Percentiles rank a stretch among this genome's conserved stretches.
phyloP scores from a whole-genome alignment of 2,329 filamentous ascomycete genomes.

The Dactylonectria estremocensis region DNA sequence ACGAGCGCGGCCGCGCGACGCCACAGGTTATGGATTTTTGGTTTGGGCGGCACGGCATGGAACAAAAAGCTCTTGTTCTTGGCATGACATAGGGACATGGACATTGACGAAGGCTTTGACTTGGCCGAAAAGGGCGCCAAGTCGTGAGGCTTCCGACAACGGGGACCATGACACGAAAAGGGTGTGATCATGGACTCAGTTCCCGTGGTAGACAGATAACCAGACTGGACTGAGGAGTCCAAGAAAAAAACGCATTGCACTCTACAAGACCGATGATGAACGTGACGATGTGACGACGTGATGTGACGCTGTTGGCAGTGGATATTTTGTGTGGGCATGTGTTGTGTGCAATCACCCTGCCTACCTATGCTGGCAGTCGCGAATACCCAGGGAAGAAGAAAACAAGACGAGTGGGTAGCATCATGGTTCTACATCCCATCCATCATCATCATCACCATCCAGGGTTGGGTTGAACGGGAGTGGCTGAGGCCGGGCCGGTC shows the following conservation, averaged over 20 bases:
- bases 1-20: constrained; percentile 57
- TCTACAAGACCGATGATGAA: neutral
- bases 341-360: too few relatives aligned
- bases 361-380: neutral
- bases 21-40: constrained; percentile 57
- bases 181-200: constrained; percentile 44
- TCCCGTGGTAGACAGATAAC: constrained; percentile 53
- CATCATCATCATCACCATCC: too few relatives aligned
- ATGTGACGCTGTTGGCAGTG: neutral
- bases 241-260: constrained; percentile 51
- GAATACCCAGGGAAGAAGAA: too few relatives aligned
- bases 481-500: constrained; percentile 1
- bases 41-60: constrained; percentile 53
- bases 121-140: constrained; percentile 43
- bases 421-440: too few relatives aligned
- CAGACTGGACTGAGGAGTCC: constrained; percentile 54
- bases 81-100: constrained; percentile 49
- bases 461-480: neutral
- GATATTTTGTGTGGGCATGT: too few relatives aligned
- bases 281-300: neutral
- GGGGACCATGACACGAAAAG: constrained; percentile 44
- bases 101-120: constrained; percentile 49
- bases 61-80: constrained; percentile 52
- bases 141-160: constrained; percentile 48
- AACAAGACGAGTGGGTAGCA: too few relatives aligned